These are phyloP conservation scores for Tylopilus vinaceipallidus DNA, from an alignment of 768 basidiomycete species.

Conservation along the genomic window DNA sequence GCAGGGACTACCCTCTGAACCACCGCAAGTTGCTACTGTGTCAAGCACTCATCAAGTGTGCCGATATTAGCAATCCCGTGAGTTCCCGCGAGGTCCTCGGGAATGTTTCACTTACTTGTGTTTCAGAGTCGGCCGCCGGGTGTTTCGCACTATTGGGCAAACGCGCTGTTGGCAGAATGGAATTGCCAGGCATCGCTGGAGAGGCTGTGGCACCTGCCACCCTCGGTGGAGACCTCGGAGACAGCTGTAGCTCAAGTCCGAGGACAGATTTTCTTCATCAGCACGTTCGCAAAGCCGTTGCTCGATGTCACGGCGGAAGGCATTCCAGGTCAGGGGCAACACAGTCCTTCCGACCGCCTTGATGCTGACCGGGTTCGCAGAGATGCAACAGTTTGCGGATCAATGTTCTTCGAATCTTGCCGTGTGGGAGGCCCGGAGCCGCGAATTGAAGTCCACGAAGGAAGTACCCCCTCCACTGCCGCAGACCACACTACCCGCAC, in stretches of 20 bases:
- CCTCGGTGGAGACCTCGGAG: constrained; percentile 47
- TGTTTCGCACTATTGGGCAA: constrained; percentile 93
- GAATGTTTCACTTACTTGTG: constrained; percentile 6
- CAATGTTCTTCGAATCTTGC: constrained; percentile 69
- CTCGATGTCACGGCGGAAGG: constrained; percentile 71
- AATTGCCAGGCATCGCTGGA: constrained; percentile 85
- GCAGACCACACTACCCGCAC: constrained; percentile 25
- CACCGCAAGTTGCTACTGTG: constrained; percentile 70
- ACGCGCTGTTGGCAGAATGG: constrained; percentile 89
- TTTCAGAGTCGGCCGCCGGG: constrained; percentile 83
- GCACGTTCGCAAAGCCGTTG: constrained; percentile 77
- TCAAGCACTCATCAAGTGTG: constrained; percentile 93
- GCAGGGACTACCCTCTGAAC: constrained; percentile 37
- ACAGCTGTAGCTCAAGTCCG: constrained; percentile 64
- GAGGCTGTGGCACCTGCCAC: constrained; percentile 67
- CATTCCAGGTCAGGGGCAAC: constrained; percentile 59
- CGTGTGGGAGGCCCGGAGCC: constrained; percentile 64
- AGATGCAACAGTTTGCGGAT: constrained; percentile 63
- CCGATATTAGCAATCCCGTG: constrained; percentile 98
- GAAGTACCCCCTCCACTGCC: constrained; percentile 2
- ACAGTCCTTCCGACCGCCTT: not conserved
- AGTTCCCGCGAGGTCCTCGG: constrained; percentile 32
- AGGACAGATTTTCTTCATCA: constrained; percentile 88
- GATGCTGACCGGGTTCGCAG: constrained; percentile 36
- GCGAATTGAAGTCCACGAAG: constrained; percentile 34